Evolutionary conservation across 1,284 basidiomycete species (phyloP), one percentile per base, ranked within the genome.

Genomic region (Ceratobasidium sp.): DNA sequence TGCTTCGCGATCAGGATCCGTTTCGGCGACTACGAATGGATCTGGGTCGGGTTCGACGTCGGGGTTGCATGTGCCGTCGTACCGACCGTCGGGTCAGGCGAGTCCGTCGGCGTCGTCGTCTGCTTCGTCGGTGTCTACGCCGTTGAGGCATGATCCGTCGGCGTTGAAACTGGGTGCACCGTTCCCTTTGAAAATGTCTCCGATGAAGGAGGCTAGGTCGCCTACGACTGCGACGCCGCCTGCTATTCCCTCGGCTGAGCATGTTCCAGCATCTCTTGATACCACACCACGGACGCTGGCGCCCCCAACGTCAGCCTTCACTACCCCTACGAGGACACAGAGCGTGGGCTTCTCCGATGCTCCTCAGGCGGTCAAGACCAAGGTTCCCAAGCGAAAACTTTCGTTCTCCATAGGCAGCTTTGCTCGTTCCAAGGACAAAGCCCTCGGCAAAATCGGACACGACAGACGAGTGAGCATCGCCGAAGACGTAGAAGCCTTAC

Each of bases 111-210:
- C 53, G 36, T 69, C 66, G 17, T 41, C 31, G 15, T 69, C 66
- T 5, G 66, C 66, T 17, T 69, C 66, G 66, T 69, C 66, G 33
- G 66, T 69, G 51, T 69, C 66, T n/a, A 69, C 66, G 36, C 66
- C 66, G 53, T 36, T 69, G 33, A 56, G 53, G 53, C 66, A 69
- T 69, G 56, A 69, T 44, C 33, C 66, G 19, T 57, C 51, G n/a
- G 66, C 66, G 24, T 53, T 41, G 0, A 69, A 69, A 24, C 36
- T 69, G 33, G 44, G 36, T 45, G 66, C 66, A 19, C 66, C 66
- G 36, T 69, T 69, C 66, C 66, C 66, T 27, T 69, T 69, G 66
- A 53, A 51, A 7, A 69, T 69, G 66, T 69, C 66, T 5, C 66
- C 66, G 1, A 54, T 69, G 41, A 69, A 69, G 27, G 33, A 44